Base-by-base conservation (phyloP, 805 yeast genomes). In the Candida incommunis region DNA sequence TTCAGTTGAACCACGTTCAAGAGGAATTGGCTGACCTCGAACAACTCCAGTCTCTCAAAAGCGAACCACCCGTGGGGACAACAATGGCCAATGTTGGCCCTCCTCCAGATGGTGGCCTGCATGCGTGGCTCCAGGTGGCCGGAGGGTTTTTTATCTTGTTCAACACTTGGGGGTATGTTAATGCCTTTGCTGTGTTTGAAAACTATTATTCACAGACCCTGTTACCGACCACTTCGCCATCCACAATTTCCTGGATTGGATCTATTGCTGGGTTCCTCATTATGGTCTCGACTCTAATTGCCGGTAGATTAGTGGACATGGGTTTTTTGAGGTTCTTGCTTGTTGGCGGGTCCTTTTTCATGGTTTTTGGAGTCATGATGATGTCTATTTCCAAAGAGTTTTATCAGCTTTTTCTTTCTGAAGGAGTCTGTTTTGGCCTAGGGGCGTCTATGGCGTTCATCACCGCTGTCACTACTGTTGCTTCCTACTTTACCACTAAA, bases 81-180 rank as follows among this genome's bases (percentile, higher is more conserved):
- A 9, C 37, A 9, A 11, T 31, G 9, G 37, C 13, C 11, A 16
- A n/a, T 9, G 20, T 31, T 16, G 37, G 37, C 5, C 41, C 44
- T n/a, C 47, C 47, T 22, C 70, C 70, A 5, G 78, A 76, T 40
- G 69, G 72, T 5, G 72, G 77, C 2, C 47, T 49, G 15, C 59
- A 51, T 40, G 78, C 75, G 0, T 75, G 79, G 78, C 53, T 71
- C n/a, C 73, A 72, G 13, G 69, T 75, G 1, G 34, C 67, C 2
- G 74, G 72, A 18, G 65, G 67, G 0, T 68, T 72, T 61, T 60
- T 71, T 16, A 54, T 66, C 56, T 56, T 66, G 67, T 54, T 70
- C 52, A 57, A 72, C 47, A 71, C 79, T 0, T 77, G 74, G 70
- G 84, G 84, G 16, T 65, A 76, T 61, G 72, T 73, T 46, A 73